A percentile compares a stretch with the other conserved stretches of the same genome.
Evolutionary conservation across 1,139 yeast species (phyloP).

Genomic region (Kurtzmaniella natalensis): DNA sequence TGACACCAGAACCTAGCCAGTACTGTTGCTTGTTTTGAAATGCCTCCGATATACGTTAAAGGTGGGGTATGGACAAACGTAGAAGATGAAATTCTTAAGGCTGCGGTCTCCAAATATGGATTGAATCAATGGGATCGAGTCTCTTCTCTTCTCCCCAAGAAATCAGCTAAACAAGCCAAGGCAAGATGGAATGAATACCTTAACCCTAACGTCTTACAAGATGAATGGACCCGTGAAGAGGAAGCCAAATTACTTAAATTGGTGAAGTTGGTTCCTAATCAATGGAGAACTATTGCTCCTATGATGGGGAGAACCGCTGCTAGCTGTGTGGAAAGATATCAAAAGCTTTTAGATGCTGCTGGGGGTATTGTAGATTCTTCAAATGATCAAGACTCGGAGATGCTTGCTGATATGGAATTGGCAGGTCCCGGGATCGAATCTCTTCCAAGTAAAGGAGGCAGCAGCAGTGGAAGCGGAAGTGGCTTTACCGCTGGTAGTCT

Average conservation of each 20-base stretch:
- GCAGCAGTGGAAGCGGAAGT: too few relatives aligned
- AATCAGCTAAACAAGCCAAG: conserved; percentile 88
- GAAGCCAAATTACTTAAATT: conserved; percentile 68
- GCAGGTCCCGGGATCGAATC: conserved; percentile 58
- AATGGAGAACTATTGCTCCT: conserved; percentile 88
- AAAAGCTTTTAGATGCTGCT: conserved; percentile 62
- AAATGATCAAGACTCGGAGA: conserved; percentile 20
- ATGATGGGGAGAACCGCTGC: conserved; percentile 81
- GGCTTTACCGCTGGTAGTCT: conserved; percentile 47
- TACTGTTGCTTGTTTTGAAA: too few relatives aligned
- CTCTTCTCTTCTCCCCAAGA: conserved; percentile 78
- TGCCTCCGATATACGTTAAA: conserved; percentile 63
- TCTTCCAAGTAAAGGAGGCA: conserved; percentile 36
- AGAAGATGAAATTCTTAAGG: conserved; percentile 85
- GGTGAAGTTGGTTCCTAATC: conserved; percentile 78
- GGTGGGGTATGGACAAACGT: conserved; percentile 92
- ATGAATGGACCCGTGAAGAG: conserved; percentile 71
- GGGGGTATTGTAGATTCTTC: conserved; percentile 14
- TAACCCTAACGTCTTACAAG: conserved; percentile 63
- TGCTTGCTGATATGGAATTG: conserved; percentile 34
- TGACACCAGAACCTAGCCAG: too few relatives aligned
- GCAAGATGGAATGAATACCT: conserved; percentile 92
- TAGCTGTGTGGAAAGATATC: conserved; percentile 86
- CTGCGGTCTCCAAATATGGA: conserved; percentile 92
- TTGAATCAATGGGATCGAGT: conserved; percentile 93